phyloP scores from a whole-genome alignment of 495 filamentous ascomycete genomes.

The Xylaria telfairii region DNA sequence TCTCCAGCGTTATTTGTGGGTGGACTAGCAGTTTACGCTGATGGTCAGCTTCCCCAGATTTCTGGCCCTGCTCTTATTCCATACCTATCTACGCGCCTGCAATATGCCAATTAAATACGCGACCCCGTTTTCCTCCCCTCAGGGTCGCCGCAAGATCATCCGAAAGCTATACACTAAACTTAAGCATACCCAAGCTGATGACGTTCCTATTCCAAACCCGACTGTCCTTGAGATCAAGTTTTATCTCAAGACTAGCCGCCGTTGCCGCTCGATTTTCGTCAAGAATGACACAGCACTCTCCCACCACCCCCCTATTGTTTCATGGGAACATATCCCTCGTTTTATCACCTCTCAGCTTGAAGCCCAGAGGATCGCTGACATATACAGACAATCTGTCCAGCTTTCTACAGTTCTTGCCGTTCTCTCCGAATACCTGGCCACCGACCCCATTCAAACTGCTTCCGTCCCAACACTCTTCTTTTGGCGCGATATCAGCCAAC shows the following conservation, averaged over 20 bases:
- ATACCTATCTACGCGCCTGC: not conserved
- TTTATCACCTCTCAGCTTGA: conserved; percentile 48
- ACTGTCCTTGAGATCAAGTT: conserved; percentile 26
- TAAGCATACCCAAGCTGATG: conserved; percentile 24
- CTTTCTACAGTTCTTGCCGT: conserved; percentile 36
- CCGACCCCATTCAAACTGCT: conserved; percentile 16
- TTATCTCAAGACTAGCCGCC: conserved; percentile 19
- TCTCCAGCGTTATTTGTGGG: not conserved
- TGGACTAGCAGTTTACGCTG: conserved; percentile 5
- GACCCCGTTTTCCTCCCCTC: conserved; percentile 17
- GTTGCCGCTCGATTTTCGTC: conserved; percentile 17
- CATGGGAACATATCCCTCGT: conserved; percentile 4
- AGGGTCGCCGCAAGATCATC: conserved; percentile 19
- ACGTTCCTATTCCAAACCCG: conserved; percentile 8
- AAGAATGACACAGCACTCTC: not conserved
- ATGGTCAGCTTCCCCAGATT: not conserved
- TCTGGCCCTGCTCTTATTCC: not conserved
- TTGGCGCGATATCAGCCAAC: conserved; percentile 30
- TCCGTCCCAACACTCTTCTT: conserved; percentile 39
- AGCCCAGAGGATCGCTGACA: conserved; percentile 41
- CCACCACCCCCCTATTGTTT: not conserved
- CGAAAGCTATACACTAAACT: conserved; percentile 19
- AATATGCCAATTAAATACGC: conserved; percentile 13
- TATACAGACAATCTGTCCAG: conserved; percentile 23
- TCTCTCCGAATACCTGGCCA: conserved; percentile 28